These are phyloP conservation scores for Gaertneriomyces sp. DNA, from an alignment of 192 early-diverging fungal genomes.

Conservation along the genomic window DNA sequence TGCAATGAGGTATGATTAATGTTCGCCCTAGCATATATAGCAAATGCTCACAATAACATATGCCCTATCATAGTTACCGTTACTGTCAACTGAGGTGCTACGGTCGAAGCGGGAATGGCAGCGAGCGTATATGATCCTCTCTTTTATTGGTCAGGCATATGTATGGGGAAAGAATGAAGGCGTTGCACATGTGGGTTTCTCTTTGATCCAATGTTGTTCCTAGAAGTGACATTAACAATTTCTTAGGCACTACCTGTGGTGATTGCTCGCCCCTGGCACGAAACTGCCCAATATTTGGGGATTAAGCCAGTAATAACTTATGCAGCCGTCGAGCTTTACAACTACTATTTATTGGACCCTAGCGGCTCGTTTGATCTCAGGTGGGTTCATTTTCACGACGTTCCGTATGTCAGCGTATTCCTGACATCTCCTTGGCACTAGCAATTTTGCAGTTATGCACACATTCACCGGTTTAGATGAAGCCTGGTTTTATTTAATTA, in stretches of 20 bases:
- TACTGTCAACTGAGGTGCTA: constrained; percentile 62
- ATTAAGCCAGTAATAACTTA: constrained; percentile 86
- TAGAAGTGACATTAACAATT: background rate
- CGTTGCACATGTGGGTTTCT: constrained; percentile 53
- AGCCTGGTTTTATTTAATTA: constrained; percentile 94
- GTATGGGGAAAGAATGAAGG: constrained; percentile 85
- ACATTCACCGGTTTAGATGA: constrained; percentile 91
- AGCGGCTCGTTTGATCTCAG: constrained; percentile 69
- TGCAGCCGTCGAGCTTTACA: constrained; percentile 84
- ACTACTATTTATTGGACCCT: constrained; percentile 84
- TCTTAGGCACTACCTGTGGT: constrained; percentile 64
- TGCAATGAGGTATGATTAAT: constrained; percentile 25
- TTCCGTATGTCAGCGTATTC: background rate
- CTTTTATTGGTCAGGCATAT: constrained; percentile 86
- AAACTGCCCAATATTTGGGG: constrained; percentile 66
- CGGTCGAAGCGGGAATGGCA: constrained; percentile 66
- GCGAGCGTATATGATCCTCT: constrained; percentile 82
- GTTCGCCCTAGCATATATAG: background rate
- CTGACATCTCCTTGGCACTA: constrained; percentile 4
- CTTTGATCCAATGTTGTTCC: background rate
- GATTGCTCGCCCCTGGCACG: constrained; percentile 82
- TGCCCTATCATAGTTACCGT: constrained; percentile 57
- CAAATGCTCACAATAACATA: constrained; percentile 4
- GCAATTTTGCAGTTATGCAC: constrained; percentile 77
- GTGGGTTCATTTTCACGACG: constrained; percentile 31